phyloP scores from a whole-genome alignment of 2,329 filamentous ascomycete species.

The Cladosporium sp. region DNA sequence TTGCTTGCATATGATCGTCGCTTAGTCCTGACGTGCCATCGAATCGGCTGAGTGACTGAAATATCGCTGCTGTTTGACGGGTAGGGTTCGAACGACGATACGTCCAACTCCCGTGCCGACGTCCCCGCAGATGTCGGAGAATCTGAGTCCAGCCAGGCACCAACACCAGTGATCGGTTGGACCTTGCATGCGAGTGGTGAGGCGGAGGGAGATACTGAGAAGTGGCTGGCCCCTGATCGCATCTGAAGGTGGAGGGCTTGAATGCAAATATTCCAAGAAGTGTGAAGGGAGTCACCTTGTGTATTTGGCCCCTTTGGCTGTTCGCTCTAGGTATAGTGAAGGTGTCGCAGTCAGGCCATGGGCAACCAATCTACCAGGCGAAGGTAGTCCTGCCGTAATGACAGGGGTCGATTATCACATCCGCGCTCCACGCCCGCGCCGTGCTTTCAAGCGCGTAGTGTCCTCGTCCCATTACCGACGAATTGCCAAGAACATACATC shows the following conservation, averaged over 20 bases:
- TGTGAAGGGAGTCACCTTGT: background rate
- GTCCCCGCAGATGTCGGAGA: conserved; percentile 1
- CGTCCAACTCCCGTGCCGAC: background rate
- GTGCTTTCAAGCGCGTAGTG: background rate
- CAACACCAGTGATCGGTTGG: background rate
- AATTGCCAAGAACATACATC: background rate
- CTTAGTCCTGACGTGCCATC: background rate
- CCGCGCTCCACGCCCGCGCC: background rate
- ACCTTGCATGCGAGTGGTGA: background rate
- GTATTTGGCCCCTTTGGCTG: background rate
- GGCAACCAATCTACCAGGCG: background rate
- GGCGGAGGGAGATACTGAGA: background rate
- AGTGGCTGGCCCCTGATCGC: background rate
- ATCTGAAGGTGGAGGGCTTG: background rate
- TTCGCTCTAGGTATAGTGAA: background rate
- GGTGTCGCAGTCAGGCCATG: background rate
- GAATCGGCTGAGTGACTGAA: background rate
- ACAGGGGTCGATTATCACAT: background rate
- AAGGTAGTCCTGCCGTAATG: background rate
- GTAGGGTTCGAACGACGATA: conserved; percentile 1
- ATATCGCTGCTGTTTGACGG: background rate
- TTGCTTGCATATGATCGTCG: background rate
- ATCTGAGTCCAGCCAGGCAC: background rate
- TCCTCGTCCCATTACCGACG: background rate
- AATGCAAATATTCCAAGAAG: background rate